These are phyloP conservation scores for Phtheirospermum japonicum DNA, from an alignment of 257 asterid genomes.

Conservation along the genomic window DNA sequence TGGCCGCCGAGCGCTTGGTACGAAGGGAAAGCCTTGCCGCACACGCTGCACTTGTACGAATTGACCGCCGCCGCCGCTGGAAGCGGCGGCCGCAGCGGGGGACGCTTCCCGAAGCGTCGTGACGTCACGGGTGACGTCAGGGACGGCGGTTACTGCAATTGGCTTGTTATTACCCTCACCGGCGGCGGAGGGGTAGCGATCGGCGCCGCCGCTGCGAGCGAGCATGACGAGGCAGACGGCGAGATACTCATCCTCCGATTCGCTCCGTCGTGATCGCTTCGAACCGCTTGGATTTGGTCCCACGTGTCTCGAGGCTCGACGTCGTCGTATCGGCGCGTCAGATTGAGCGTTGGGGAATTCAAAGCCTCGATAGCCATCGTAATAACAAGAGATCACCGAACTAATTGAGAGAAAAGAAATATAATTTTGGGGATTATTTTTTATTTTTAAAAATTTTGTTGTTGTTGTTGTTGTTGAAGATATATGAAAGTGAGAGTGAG, in stretches of 20 bases:
- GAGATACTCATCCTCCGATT: conserved; percentile 53
- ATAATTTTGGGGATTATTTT: not conserved
- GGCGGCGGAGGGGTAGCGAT: not conserved
- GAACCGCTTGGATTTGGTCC: conserved; percentile 48
- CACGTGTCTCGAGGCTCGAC: conserved; percentile 25
- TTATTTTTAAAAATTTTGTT: not conserved
- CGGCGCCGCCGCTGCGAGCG: conserved; percentile 37
- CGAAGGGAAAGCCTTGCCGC: conserved; percentile 53
- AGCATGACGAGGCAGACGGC: conserved; percentile 79
- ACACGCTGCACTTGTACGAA: conserved; percentile 56
- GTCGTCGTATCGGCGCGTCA: conserved; percentile 29
- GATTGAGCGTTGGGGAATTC: conserved; percentile 35
- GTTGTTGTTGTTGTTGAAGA: not conserved
- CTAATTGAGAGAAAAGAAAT: not conserved
- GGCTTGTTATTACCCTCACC: not conserved
- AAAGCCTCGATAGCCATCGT: conserved; percentile 65
- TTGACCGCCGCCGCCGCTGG: conserved; percentile 20
- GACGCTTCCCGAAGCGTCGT: too few relatives aligned
- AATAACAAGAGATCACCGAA: too few relatives aligned
- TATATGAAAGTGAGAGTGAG: conserved; percentile 30
- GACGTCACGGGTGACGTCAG: conserved; percentile 15
- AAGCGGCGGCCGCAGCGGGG: too few relatives aligned
- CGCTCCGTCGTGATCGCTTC: conserved; percentile 37
- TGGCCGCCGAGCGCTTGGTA: conserved; percentile 96
- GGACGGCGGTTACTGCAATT: not conserved